Evolutionary conservation across 306 rosid species (phyloP).

Genomic region (Corylus heterophylla): DNA sequence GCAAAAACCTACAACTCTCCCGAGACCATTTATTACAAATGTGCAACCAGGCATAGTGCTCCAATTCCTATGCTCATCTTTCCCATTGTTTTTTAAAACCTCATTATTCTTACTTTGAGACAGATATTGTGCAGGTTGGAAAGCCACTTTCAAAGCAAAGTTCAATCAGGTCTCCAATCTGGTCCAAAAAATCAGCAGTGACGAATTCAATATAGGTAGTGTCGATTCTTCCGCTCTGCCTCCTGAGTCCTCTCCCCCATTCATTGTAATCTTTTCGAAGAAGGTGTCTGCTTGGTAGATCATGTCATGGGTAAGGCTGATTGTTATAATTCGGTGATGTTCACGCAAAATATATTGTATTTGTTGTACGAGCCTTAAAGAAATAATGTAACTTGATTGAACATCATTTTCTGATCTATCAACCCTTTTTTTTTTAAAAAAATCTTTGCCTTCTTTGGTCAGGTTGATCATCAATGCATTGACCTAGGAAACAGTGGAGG

Average conservation of each 20-base stretch:
- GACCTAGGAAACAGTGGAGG: too few species aligned
- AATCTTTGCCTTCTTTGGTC: too few species aligned
- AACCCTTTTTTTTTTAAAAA: too few species aligned
- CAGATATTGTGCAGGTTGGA: conserved; percentile 58
- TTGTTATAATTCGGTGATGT: not conserved
- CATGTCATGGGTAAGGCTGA: not conserved
- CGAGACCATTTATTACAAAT: conserved; percentile 86
- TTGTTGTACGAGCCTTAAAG: not conserved
- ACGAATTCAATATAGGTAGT: not conserved
- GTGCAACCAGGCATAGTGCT: conserved; percentile 62
- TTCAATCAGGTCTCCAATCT: conserved; percentile 65
- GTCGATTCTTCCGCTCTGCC: too few species aligned
- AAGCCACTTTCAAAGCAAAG: conserved; percentile 74
- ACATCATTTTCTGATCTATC: not conserved
- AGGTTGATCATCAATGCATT: too few species aligned
- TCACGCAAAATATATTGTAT: not conserved
- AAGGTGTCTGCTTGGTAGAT: not conserved
- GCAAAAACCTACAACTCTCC: conserved; percentile 95
- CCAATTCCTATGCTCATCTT: not conserved
- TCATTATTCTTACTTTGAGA: not conserved
- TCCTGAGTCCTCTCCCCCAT: too few species aligned
- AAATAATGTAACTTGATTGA: not conserved
- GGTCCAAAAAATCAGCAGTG: conserved; percentile 63
- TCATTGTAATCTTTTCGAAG: too few species aligned
- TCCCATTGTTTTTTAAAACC: not conserved